Evolutionary conservation across 2,329 filamentous ascomycete species (phyloP).

Genomic region (Phoma sp.): DNA sequence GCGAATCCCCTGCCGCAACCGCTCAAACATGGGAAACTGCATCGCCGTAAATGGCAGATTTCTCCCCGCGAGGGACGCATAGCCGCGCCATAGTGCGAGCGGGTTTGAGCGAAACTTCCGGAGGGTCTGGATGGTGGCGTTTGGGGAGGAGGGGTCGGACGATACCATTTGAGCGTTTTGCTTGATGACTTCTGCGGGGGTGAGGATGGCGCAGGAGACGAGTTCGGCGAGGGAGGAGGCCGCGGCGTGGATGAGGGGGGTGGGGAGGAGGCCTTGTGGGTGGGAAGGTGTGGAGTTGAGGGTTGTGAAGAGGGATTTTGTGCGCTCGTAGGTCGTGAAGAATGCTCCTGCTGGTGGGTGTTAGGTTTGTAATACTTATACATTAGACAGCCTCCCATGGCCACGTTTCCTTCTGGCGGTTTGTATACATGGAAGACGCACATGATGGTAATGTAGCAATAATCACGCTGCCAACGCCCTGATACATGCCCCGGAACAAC

Average conservation of each 20-base stretch:
- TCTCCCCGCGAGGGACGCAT: constrained; percentile 79
- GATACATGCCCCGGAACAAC: constrained; percentile 79
- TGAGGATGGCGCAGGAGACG: constrained; percentile 84
- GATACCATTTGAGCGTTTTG: constrained; percentile 89
- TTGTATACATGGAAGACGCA: constrained; percentile 48
- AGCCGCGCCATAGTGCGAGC: constrained; percentile 70
- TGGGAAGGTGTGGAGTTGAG: constrained; percentile 51
- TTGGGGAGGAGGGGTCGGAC: constrained; percentile 32
- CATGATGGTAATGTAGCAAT: constrained; percentile 88
- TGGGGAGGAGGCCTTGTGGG: constrained; percentile 61
- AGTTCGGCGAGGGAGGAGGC: constrained; percentile 81
- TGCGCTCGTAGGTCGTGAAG: constrained; percentile 86
- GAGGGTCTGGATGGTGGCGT: constrained; percentile 65
- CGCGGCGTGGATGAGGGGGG: constrained; percentile 73
- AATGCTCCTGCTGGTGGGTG: constrained; percentile 73
- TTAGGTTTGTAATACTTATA: not conserved
- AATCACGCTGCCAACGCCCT: constrained; percentile 85
- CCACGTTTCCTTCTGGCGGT: no score
- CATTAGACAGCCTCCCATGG: not conserved
- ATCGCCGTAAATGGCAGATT: constrained; percentile 89
- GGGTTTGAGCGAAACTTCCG: constrained; percentile 63
- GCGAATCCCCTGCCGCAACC: constrained; percentile 64
- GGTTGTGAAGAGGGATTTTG: constrained; percentile 68
- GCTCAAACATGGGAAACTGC: constrained; percentile 88
- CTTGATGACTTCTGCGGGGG: constrained; percentile 89